A percentile compares a stretch with the other conserved stretches of the same genome.
Conservation (phyloP, 768 basidiomycete species). For the Royoungia palumana region DNA sequence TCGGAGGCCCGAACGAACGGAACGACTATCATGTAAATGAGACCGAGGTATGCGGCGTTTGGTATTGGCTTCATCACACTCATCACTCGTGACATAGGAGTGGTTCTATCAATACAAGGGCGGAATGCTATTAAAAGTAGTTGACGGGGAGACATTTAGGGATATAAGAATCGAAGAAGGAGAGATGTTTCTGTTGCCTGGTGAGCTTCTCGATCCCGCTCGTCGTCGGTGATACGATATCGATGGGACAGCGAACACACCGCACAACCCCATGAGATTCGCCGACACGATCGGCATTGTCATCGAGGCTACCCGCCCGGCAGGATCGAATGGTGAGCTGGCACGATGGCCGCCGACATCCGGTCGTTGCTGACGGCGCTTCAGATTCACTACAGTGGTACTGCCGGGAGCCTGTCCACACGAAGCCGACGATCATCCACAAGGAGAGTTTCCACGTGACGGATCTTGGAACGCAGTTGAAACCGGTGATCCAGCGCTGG, state of each 20-base stretch:
- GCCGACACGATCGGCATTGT: constrained; percentile 90
- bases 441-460: constrained; percentile 86
- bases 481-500: constrained; percentile 88
- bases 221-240: no score
- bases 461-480: constrained; percentile 90
- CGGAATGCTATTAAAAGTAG: constrained; percentile 82
- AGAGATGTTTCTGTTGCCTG: constrained; percentile 94
- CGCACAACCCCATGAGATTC: constrained; percentile 93
- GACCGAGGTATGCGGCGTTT: constrained; percentile 62
- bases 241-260: constrained; percentile 78
- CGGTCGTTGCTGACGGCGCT: not conserved
- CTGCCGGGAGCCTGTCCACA: constrained; percentile 63
- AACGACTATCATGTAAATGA: constrained; percentile 95
- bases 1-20: constrained; percentile 93
- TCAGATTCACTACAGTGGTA: constrained; percentile 92
- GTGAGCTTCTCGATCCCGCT: constrained; percentile 46
- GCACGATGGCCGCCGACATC: not conserved
- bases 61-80: not conserved
- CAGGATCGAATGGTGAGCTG: constrained; percentile 63
- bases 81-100: constrained; percentile 48
- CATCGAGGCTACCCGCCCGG: constrained; percentile 80
- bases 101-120: constrained; percentile 99
- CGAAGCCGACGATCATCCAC: constrained; percentile 67
- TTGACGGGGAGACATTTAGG: constrained; percentile 74
- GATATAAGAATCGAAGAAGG: constrained; percentile 92